Evolutionary conservation across 257 asterid genomes (phyloP), one percentile per base, ranked within the genome.

Genomic region (Fraxinus anomala): DNA sequence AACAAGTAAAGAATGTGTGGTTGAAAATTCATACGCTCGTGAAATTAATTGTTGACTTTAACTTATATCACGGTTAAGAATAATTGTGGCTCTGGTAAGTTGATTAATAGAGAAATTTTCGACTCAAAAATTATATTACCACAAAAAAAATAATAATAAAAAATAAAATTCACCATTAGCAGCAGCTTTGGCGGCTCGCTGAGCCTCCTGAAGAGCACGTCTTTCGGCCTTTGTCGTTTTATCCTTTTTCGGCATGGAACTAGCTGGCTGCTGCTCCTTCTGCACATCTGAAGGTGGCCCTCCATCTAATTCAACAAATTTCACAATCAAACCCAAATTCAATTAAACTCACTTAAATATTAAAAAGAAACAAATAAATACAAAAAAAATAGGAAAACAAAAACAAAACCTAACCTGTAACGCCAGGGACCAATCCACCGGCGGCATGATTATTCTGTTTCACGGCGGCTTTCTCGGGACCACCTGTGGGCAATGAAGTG

Each of bases 151-250:
- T 1, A 31, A 31, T 11, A 10, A 14, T 10, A 10, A 40, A 40
- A n/a, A 47, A 47, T 14, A 31, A 42, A 71, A 39, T 24, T 23
- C 75, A 93, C 98, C 97, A 90, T 87, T 91, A 5, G 96, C 80
- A 65, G 97, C 92, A 72, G 92, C 91, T 89, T 95, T 95, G 16
- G 95, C 96, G 78, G 99, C 98, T 36, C 98, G 84, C 78, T 95
- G 97, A 26, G 99, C 96, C 80, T 95, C 99, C 80, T 95, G 98
- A 49, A 87, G 79, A 14, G 98, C 99, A 14, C 99, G 92, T 73
- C 98, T 90, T 83, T 93, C 98, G 3, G 98, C 98, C 77, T 93
- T 95, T 0, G 97, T 86, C 1, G 97, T 87, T 86, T 91, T 91
- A 90, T 92, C 94, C 84, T 93, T 95, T 72, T 83, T 70, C 2